These are phyloP conservation scores for Globisporangium uncinulatum DNA, from an alignment of 352 stramenopile species.

Conservation along the genomic window DNA sequence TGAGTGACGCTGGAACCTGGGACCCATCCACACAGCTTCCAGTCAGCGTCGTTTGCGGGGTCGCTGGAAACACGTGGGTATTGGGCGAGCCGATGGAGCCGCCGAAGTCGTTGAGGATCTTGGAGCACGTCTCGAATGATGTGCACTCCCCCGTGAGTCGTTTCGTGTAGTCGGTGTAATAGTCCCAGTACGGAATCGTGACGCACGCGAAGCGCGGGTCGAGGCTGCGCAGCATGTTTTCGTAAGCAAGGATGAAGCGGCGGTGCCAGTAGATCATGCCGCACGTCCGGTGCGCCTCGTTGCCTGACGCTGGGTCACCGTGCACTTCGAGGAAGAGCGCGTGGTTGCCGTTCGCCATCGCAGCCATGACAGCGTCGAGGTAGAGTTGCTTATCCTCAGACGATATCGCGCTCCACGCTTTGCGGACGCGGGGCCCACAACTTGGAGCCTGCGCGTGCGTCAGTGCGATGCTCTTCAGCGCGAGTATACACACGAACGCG, in stretches of 20 bases:
- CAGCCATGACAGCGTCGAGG: conserved; percentile 30
- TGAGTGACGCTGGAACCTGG: conserved; percentile 15
- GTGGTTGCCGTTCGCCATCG: conserved; percentile 52
- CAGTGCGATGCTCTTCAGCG: conserved; percentile 1
- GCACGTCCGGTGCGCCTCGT: conserved; percentile 46
- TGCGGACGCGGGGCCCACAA: conserved; percentile 38
- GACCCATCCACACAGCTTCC: conserved; percentile 22
- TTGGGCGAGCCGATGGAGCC: conserved; percentile 16
- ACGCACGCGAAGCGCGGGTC: conserved; percentile 48
- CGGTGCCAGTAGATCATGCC: conserved; percentile 86
- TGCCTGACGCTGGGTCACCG: conserved; percentile 46
- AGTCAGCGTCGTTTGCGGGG: conserved; percentile 4
- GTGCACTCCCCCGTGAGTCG: conserved; percentile 30
- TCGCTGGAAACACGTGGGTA: too few species aligned
- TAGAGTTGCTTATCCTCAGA: conserved; percentile 36
- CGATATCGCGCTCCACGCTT: conserved; percentile 42
- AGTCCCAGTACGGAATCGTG: conserved; percentile 82
- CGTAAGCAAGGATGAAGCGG: conserved; percentile 52
- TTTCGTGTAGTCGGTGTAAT: conserved; percentile 40
- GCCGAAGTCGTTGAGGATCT: conserved; percentile 33
- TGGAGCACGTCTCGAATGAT: conserved; percentile 38
- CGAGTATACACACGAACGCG: background rate
- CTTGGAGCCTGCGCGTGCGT: conserved; percentile 9
- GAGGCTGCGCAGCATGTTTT: conserved; percentile 78
- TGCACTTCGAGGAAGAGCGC: conserved; percentile 61